Evolutionary conservation across 176 grass and related monocot genomes (phyloP).

Genomic region (Musa itinerans): DNA sequence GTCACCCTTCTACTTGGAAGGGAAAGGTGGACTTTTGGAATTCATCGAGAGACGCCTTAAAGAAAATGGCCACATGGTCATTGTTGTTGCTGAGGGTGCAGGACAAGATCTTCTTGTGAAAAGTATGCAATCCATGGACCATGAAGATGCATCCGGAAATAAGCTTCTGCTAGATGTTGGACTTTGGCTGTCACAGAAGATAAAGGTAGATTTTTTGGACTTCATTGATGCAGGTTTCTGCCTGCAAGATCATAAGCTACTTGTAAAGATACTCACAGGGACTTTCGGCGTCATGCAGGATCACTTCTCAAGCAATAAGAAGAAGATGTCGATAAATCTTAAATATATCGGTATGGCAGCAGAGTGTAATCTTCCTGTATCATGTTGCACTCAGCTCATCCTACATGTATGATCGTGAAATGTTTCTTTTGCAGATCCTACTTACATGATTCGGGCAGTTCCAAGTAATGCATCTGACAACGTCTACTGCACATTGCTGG

Average conservation of each 20-base stretch:
- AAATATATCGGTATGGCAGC: slow-evolving; percentile 76
- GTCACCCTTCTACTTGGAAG: slow-evolving; percentile 87
- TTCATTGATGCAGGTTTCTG: too few species aligned
- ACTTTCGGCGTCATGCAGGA: slow-evolving; percentile 38
- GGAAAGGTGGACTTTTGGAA: slow-evolving; percentile 70
- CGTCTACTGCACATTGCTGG: slow-evolving; percentile 79
- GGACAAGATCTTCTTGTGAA: slow-evolving; percentile 80
- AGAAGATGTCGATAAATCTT: slow-evolving; percentile 77
- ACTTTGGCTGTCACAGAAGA: slow-evolving; percentile 93
- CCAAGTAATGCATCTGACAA: slow-evolving; percentile 97
- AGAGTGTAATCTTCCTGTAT: neutral
- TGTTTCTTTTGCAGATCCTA: slow-evolving; percentile 70
- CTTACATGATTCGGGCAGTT: slow-evolving; percentile 98
- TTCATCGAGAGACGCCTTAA: slow-evolving; percentile 83
- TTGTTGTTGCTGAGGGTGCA: slow-evolving; percentile 95
- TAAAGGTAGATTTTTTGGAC: slow-evolving; percentile 42
- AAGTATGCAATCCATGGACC: slow-evolving; percentile 52
- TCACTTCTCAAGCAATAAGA: slow-evolving; percentile 58
- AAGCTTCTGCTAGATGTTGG: slow-evolving; percentile 81
- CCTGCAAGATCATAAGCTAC: neutral
- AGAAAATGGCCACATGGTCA: slow-evolving; percentile 94
- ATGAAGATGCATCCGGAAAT: slow-evolving; percentile 82
- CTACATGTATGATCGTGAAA: neutral
- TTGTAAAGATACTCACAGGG: neutral
- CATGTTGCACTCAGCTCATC: neutral